Evolutionary conservation across 495 filamentous ascomycete genomes (phyloP).

Genomic region (Cladorrhinum samala): DNA sequence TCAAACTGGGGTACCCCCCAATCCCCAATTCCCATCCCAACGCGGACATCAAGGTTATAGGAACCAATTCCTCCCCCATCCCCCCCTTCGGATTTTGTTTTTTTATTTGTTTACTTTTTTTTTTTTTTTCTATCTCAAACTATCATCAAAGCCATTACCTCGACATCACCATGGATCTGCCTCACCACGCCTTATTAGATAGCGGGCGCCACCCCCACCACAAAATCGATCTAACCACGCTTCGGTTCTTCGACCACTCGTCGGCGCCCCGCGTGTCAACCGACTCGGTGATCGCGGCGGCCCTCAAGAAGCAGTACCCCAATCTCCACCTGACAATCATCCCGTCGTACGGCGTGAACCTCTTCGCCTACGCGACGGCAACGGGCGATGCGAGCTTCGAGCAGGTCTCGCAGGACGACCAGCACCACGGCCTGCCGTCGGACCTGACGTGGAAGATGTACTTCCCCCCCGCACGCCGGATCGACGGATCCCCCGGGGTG

Average conservation of each 20-base stretch:
- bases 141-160: too few species aligned
- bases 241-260: slow-evolving; percentile 39
- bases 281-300: slow-evolving; percentile 43
- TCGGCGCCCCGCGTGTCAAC: slow-evolving; percentile 44
- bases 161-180: too few species aligned
- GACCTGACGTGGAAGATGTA: slow-evolving; percentile 40
- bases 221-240: not conserved
- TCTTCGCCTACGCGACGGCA: slow-evolving; percentile 44
- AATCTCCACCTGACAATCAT: slow-evolving; percentile 42
- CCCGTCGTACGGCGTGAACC: slow-evolving; percentile 27
- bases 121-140: too few species aligned
- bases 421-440: slow-evolving; percentile 21
- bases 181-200: too few species aligned
- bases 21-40: too few species aligned
- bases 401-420: slow-evolving; percentile 28
- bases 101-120: too few species aligned
- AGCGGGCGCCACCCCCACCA: not conserved
- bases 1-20: too few species aligned
- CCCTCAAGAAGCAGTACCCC: slow-evolving; percentile 47
- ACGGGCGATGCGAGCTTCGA: slow-evolving; percentile 39
- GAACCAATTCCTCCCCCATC: too few species aligned
- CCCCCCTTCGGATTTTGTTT: too few species aligned
- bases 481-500: slow-evolving; percentile 40
- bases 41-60: too few species aligned
- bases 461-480: slow-evolving; percentile 43